Conservation (phyloP, 352 stramenopile genomes). For the Achlya hypogyna region DNA sequence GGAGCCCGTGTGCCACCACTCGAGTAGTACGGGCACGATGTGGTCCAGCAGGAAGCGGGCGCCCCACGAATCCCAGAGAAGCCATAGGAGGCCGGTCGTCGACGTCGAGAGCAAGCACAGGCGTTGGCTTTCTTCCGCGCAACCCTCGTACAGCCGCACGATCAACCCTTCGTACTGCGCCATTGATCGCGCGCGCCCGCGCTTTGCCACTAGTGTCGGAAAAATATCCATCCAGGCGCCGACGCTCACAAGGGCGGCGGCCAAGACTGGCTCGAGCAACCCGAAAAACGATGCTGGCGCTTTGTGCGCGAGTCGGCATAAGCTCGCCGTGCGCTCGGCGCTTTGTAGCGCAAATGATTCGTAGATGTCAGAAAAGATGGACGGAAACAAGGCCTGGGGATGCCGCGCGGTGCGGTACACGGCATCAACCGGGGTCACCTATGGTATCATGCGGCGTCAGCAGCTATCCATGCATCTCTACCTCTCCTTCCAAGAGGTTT, state of each 20-base stretch:
- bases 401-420: not conserved
- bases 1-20: conserved; percentile 41
- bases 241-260: not conserved
- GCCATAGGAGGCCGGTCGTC: conserved; percentile 37
- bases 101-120: conserved; percentile 41
- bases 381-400: not conserved
- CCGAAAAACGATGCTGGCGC: not conserved
- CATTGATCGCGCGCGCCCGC: conserved; percentile 27
- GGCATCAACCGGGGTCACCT: not conserved
- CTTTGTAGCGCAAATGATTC: not conserved
- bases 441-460: not conserved
- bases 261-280: not conserved
- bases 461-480: not conserved
- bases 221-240: not conserved
- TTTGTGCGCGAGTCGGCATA: not conserved
- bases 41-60: conserved; percentile 32
- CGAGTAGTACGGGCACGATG: conserved; percentile 52
- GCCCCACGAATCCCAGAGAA: conserved; percentile 41
- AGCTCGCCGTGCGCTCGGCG: not conserved
- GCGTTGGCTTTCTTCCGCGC: conserved; percentile 29
- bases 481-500: not conserved
- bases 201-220: conserved; percentile 30
- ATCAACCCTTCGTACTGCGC: conserved; percentile 36
- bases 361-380: not conserved
- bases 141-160: conserved; percentile 48